A percentile compares a stretch with the other conserved stretches of the same genome.
Evolutionary conservation across 805 yeast species (phyloP).

Genomic region (Blastobotrys terrestris): DNA sequence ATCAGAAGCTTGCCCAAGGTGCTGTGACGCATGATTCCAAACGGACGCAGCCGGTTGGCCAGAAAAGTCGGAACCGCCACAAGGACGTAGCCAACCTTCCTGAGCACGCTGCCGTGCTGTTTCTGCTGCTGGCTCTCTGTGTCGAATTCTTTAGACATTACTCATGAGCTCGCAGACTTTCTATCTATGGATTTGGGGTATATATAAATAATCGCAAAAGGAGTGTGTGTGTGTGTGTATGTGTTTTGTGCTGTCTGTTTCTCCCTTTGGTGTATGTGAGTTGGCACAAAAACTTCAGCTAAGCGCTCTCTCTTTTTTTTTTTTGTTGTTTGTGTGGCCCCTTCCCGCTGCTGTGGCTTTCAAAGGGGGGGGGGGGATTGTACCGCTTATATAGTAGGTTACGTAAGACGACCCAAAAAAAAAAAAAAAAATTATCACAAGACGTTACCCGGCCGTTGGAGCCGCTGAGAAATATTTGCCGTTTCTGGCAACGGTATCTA

Average conservation of each 20-base stretch:
- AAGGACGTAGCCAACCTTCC: not conserved
- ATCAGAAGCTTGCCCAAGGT: conserved; percentile 15
- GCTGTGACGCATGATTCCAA: conserved; percentile 11
- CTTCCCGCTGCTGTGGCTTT: too few species aligned
- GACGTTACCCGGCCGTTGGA: not conserved
- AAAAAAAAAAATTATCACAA: not conserved
- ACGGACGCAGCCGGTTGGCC: conserved; percentile 3
- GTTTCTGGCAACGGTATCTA: too few species aligned
- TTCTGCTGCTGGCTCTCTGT: not conserved
- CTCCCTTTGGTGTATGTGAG: too few species aligned
- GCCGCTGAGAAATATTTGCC: not conserved
- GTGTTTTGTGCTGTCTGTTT: too few species aligned
- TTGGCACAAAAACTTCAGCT: too few species aligned
- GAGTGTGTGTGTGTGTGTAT: too few species aligned
- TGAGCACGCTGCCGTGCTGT: not conserved
- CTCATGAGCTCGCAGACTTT: not conserved
- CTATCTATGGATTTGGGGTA: not conserved
- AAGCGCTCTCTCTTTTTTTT: too few species aligned
- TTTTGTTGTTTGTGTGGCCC: too few species aligned
- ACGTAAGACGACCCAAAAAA: not conserved
- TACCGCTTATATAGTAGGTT: not conserved
- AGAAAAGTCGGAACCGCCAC: not conserved
- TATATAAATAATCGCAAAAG: too few species aligned
- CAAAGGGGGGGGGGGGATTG: too few species aligned
- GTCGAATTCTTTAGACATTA: not conserved